Percentiles rank a stretch among this genome's conserved stretches.
Evolutionary conservation across 805 yeast genomes (phyloP).

Genomic region (Diddensiella transvaalensis): DNA sequence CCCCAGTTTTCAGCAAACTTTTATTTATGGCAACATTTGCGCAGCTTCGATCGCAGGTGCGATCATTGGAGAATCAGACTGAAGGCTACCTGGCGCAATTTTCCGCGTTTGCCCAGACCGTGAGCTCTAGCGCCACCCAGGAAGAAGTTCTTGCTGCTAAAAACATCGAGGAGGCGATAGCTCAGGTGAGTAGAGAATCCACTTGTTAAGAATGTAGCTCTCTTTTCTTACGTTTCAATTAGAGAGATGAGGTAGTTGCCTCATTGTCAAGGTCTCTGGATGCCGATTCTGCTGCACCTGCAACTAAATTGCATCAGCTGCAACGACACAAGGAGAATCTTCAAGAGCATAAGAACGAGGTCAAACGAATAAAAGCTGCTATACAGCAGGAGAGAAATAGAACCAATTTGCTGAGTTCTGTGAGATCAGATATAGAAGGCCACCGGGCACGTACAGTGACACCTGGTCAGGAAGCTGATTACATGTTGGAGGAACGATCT

Average conservation of each 20-base stretch:
- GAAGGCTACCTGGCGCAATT: slow-evolving; percentile 49
- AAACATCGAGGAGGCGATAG: slow-evolving; percentile 50
- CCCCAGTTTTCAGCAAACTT: too few relatives aligned
- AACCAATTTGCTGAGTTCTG: slow-evolving; percentile 67
- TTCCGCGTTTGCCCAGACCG: slow-evolving; percentile 52
- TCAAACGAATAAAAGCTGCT: slow-evolving; percentile 51
- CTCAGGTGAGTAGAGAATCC: slow-evolving; percentile 31
- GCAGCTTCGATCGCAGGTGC: slow-evolving; percentile 64
- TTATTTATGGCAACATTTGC: slow-evolving; percentile 46
- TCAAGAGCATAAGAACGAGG: slow-evolving; percentile 64
- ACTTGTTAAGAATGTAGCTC: background rate
- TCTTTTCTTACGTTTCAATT: background rate
- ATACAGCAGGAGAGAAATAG: slow-evolving; percentile 74
- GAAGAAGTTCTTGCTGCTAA: slow-evolving; percentile 47
- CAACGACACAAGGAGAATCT: slow-evolving; percentile 76
- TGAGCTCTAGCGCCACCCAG: slow-evolving; percentile 45
- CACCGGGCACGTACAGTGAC: slow-evolving; percentile 41
- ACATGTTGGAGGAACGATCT: slow-evolving; percentile 71
- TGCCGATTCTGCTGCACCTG: slow-evolving; percentile 52
- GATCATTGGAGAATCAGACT: slow-evolving; percentile 69
- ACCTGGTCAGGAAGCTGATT: slow-evolving; percentile 52
- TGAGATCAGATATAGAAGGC: slow-evolving; percentile 73
- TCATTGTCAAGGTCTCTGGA: slow-evolving; percentile 54
- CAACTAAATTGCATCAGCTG: slow-evolving; percentile 76
- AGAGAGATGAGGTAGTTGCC: slow-evolving; percentile 52